phyloP scores from a whole-genome alignment of 441 rosid species.

The Bruguiera hainesii region DNA sequence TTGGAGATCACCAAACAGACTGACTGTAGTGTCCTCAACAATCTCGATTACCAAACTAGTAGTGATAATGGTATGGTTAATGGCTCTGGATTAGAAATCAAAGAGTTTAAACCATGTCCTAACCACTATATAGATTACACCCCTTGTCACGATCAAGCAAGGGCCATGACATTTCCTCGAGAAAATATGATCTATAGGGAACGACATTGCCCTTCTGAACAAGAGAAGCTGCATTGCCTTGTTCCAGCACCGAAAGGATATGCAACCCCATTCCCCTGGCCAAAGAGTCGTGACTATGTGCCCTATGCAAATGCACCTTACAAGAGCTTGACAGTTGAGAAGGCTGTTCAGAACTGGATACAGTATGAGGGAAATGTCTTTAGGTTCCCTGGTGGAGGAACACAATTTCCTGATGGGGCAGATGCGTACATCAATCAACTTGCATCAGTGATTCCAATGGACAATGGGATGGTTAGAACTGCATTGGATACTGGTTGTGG shows the following conservation, averaged over 20 bases:
- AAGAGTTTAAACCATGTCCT: constrained; percentile 59
- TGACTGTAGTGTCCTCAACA: constrained; percentile 62
- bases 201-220: constrained; percentile 77
- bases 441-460: constrained; percentile 84
- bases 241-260: constrained; percentile 93
- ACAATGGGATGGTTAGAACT: constrained; percentile 85
- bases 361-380: constrained; percentile 87
- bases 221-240: constrained; percentile 75
- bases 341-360: constrained; percentile 98
- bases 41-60: constrained; percentile 71
- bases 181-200: constrained; percentile 87
- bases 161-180: constrained; percentile 95
- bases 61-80: constrained; percentile 44
- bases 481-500: constrained; percentile 98
- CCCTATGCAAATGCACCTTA: constrained; percentile 95
- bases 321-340: constrained; percentile 37
- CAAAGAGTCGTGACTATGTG: constrained; percentile 90
- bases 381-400: constrained; percentile 98
- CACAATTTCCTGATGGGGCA: constrained; percentile 96
- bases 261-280: constrained; percentile 91
- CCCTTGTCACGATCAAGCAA: constrained; percentile 89
- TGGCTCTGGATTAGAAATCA: constrained; percentile 40
- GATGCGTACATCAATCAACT: constrained; percentile 87
- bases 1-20: constrained; percentile 61
- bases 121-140: constrained; percentile 71